Percentiles rank a stretch among this genome's conserved stretches.
phyloP scores from a whole-genome alignment of 805 yeast species.

The Monosporozyma yasuniensis region DNA sequence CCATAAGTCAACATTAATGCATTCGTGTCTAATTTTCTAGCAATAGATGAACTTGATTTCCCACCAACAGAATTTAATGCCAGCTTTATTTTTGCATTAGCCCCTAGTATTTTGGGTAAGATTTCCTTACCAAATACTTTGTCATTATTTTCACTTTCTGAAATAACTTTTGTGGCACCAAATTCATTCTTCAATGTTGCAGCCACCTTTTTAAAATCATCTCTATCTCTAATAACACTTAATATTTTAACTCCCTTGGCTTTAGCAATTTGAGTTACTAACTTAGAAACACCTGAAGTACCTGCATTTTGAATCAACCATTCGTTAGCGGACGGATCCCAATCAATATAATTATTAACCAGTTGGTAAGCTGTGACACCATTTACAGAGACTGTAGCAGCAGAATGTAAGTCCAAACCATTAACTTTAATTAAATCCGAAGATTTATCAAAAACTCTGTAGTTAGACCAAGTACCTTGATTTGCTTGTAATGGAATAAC shows the following conservation, averaged over 20 bases:
- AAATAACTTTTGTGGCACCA: slow-evolving; percentile 83
- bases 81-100: slow-evolving; percentile 49
- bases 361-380: slow-evolving; percentile 88
- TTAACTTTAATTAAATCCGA: slow-evolving; percentile 47
- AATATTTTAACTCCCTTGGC: slow-evolving; percentile 73
- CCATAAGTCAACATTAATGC: slow-evolving; percentile 88
- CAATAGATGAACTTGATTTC: slow-evolving; percentile 66
- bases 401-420: slow-evolving; percentile 47
- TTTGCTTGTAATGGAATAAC: slow-evolving; percentile 68
- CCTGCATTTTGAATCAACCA: slow-evolving; percentile 97
- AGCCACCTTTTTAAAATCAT: slow-evolving; percentile 55
- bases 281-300: slow-evolving; percentile 87
- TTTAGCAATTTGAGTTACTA: slow-evolving; percentile 81
- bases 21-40: slow-evolving; percentile 66
- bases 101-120: slow-evolving; percentile 33
- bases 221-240: slow-evolving; percentile 81
- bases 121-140: slow-evolving; percentile 56
- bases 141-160: slow-evolving; percentile 75
- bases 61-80: slow-evolving; percentile 96
- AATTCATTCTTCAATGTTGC: slow-evolving; percentile 43
- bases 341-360: slow-evolving; percentile 53
- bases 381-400: slow-evolving; percentile 86
- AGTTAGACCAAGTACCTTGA: slow-evolving; percentile 86
- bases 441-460: slow-evolving; percentile 52
- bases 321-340: slow-evolving; percentile 36